These are phyloP conservation scores for Dacryopinax spathularia DNA, from an alignment of 768 basidiomycete species.

Conservation along the genomic window DNA sequence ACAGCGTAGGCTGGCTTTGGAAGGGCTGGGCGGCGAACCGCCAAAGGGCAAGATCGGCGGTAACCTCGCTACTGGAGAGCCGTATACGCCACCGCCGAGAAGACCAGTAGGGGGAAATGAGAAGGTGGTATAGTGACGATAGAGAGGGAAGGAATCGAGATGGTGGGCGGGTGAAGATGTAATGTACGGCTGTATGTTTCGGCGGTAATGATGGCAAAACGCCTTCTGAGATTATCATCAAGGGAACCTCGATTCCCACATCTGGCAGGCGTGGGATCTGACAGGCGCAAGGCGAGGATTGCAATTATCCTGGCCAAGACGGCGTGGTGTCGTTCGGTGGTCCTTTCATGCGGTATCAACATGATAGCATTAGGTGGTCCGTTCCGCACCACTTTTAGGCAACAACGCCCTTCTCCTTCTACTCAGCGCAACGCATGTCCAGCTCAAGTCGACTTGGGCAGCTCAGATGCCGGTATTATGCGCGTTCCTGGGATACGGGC, in stretches of 20 bases:
- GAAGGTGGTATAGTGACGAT: no score
- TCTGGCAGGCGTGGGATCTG: no score
- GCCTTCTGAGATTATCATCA: not conserved
- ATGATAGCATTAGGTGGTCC: not conserved
- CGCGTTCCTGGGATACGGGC: conserved; percentile 75
- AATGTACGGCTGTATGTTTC: no score
- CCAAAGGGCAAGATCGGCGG: conserved; percentile 6
- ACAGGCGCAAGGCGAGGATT: not conserved
- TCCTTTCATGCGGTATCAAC: not conserved
- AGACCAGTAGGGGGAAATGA: not conserved
- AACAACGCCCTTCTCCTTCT: not conserved
- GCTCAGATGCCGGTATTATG: conserved; percentile 32
- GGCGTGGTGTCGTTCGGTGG: no score
- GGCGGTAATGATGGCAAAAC: no score
- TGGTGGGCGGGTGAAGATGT: no score
- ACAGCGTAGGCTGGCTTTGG: conserved; percentile 19
- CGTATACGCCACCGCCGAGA: not conserved
- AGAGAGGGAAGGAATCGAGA: no score
- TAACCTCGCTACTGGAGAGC: not conserved
- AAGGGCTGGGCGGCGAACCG: not conserved
- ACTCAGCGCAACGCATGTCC: not conserved
- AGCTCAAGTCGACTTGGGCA: not conserved
- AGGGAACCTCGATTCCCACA: no score
- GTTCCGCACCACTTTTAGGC: not conserved
- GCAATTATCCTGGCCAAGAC: not conserved